Percentiles rank a stretch among this genome's conserved stretches.
These are phyloP conservation scores for Penicillium paradoxum DNA, from an alignment of 495 filamentous ascomycete species.

Conservation along the genomic window DNA sequence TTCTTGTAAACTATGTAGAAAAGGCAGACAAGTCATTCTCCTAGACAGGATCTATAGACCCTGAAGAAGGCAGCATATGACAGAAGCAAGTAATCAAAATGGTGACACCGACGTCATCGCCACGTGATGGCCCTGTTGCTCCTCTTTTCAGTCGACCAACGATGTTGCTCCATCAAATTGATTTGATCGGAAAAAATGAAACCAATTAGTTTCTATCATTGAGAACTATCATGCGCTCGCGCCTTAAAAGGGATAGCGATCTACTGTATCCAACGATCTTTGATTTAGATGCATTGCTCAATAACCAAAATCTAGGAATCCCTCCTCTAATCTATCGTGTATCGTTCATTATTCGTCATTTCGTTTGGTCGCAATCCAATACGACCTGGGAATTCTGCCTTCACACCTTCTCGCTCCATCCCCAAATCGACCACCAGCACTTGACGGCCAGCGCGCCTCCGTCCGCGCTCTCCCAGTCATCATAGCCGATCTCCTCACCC, in stretches of 20 bases:
- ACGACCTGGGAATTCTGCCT: background rate
- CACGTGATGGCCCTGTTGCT: slow-evolving; percentile 11
- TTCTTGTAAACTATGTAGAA: background rate
- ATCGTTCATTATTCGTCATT: slow-evolving; percentile 32
- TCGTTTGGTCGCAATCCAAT: slow-evolving; percentile 9
- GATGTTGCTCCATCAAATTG: background rate
- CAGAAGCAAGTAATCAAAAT: background rate
- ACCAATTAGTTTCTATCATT: background rate
- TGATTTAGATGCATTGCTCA: background rate
- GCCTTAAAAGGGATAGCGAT: background rate
- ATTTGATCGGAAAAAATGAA: background rate
- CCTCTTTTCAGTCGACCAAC: background rate
- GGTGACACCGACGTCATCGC: slow-evolving; percentile 15
- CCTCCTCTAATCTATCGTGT: slow-evolving; percentile 31
- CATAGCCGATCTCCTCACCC: slow-evolving; percentile 60
- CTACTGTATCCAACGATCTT: background rate
- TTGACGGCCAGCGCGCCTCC: slow-evolving; percentile 49
- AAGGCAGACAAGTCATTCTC: background rate
- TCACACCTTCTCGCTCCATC: slow-evolving; percentile 44
- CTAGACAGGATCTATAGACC: background rate
- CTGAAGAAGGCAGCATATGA: background rate
- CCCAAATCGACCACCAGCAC: slow-evolving; percentile 67
- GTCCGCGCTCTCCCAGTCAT: slow-evolving; percentile 60
- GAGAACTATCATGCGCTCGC: background rate
- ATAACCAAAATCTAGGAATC: slow-evolving; percentile 11